Base-by-base conservation (phyloP, 2,329 filamentous ascomycete species). In the Epichloe sp. region DNA sequence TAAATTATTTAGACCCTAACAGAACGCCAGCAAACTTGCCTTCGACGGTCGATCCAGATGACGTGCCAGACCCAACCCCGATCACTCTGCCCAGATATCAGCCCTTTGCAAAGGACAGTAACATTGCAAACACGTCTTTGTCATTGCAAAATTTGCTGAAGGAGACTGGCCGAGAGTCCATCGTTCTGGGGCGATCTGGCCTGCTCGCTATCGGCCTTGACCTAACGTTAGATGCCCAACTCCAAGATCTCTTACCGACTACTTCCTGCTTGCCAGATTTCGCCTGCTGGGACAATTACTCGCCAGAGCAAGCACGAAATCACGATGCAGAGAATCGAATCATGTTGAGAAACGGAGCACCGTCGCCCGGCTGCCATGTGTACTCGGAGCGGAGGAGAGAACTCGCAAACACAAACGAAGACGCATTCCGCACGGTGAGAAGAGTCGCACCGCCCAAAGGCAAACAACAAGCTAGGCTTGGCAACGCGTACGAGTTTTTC, bases 401-500 rank as follows among this genome's bases (percentile, higher is more conserved):
- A 64, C 71, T 84, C 7, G 74, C 72, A 15, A 71, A 73, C 49
- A 57, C 67, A 23, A 84, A 84, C 54, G 72, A 77, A 42, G 69
- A 74, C 41, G 80, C 80, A 7, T 84, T 81, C 60, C 75, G 79
- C 26, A 78, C 78, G 1, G 74, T 83, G 50, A 75, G 79, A 23
- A 74, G 80, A 44, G 68, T 82, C n/a, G 71, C 73, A 5, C 67
- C 76, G 1, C 71, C 72, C 36, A 72, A 72, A 41, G 80, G 79
- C 41, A 73, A 75, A 58, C 66, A 71, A 44, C 69, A 75, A 37
- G 71, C 74, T 34, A 75, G 79, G 6, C 65, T 84, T 7, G 80
- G 80, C 14, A 82, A 82, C 56, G 74, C 77, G 5, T 83, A 82
- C 57, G 80, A 83, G 63, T 83, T 84, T 63, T 84, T 77, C 65